Evolutionary conservation across 441 rosid species (phyloP).

Genomic region (Dalechampia spathulata): DNA sequence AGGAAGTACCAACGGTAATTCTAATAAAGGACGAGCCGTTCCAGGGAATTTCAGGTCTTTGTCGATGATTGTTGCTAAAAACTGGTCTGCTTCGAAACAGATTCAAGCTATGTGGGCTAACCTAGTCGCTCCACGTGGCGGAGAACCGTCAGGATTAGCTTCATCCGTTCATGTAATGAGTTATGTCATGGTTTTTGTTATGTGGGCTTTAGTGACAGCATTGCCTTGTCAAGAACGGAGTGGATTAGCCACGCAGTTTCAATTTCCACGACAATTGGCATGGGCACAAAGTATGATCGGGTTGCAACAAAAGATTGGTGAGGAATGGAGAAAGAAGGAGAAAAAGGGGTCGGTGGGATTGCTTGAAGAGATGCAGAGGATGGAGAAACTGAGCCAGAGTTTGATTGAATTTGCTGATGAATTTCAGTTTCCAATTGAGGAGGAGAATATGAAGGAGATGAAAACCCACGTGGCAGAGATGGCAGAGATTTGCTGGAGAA

Average conservation of each 20-base stretch:
- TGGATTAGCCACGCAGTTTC: conserved; percentile 56
- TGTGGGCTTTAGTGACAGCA: conserved; percentile 78
- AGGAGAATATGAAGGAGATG: conserved; percentile 50
- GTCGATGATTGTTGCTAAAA: conserved; percentile 55
- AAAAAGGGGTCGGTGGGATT: conserved; percentile 75
- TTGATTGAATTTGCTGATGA: conserved; percentile 62
- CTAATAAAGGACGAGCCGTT: conserved; percentile 30
- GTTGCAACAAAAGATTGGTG: conserved; percentile 72
- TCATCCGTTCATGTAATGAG: conserved; percentile 66
- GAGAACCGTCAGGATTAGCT: conserved; percentile 58
- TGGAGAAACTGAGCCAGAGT: conserved; percentile 68
- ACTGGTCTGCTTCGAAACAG: conserved; percentile 94
- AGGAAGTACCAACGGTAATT: conserved; percentile 24
- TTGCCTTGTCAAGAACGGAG: conserved; percentile 88
- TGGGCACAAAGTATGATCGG: conserved; percentile 72
- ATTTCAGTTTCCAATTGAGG: conserved; percentile 66
- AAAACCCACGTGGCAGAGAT: conserved; percentile 52
- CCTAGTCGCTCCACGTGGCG: conserved; percentile 61
- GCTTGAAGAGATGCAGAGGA: conserved; percentile 71
- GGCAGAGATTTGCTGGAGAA: conserved; percentile 61
- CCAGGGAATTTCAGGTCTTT: conserved; percentile 26
- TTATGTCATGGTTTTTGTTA: conserved; percentile 49
- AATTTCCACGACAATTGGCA: conserved; percentile 53
- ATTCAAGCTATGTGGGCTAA: conserved; percentile 70
- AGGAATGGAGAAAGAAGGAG: conserved; percentile 97